phyloP scores from a whole-genome alignment of 495 filamentous ascomycete species.

The Tuber melanosporum region DNA sequence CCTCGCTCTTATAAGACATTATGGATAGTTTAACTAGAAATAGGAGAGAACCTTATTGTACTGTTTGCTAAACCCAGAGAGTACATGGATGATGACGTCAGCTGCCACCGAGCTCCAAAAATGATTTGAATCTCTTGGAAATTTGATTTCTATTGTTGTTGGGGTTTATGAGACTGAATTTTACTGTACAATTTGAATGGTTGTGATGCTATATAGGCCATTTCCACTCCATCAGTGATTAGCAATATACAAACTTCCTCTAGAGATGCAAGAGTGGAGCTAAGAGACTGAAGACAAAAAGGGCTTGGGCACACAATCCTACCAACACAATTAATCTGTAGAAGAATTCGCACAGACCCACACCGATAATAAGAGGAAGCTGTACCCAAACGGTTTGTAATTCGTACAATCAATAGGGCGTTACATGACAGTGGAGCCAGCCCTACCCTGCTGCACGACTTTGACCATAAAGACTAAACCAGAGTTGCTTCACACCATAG shows the following conservation, averaged over 20 bases:
- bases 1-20: neutral
- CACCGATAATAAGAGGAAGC: neutral
- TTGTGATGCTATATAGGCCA: neutral
- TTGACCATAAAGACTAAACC: neutral
- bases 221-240: neutral
- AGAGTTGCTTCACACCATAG: neutral
- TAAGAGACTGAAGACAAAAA: neutral
- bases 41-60: neutral
- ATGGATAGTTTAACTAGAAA: neutral
- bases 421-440: neutral
- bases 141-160: neutral
- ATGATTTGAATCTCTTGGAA: neutral
- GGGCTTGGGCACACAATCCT: neutral
- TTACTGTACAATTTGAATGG: neutral
- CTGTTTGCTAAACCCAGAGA: neutral
- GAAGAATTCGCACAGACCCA: neutral
- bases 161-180: neutral
- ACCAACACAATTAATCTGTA: neutral
- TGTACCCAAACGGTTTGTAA: neutral
- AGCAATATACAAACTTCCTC: neutral
- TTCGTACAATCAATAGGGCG: neutral
- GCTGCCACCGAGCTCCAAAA: neutral
- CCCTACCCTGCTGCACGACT: neutral
- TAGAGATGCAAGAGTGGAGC: neutral
- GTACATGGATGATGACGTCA: neutral